These are phyloP conservation scores for Pseudocercospora eumusae DNA, from an alignment of 2,329 filamentous ascomycete species.

Conservation along the genomic window DNA sequence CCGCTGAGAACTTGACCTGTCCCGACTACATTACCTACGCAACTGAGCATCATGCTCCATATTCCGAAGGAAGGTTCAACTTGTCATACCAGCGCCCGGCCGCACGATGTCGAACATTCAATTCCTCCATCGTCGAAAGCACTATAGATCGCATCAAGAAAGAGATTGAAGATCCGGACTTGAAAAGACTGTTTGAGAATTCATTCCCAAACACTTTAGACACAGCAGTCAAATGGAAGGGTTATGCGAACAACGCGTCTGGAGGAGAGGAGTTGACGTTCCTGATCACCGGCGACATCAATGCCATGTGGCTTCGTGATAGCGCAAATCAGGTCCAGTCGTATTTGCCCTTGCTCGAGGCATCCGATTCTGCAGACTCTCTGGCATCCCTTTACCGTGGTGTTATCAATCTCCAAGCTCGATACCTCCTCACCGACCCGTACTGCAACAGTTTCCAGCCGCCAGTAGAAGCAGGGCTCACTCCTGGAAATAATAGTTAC, in stretches of 20 bases:
- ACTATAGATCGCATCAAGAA: slow-evolving; percentile 37
- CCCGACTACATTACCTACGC: slow-evolving; percentile 50
- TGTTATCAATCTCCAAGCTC: slow-evolving; percentile 69
- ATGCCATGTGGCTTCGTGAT: slow-evolving; percentile 58
- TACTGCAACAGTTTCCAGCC: slow-evolving; percentile 58
- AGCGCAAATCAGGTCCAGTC: slow-evolving; percentile 71
- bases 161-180: slow-evolving; percentile 56
- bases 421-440: slow-evolving; percentile 64
- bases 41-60: slow-evolving; percentile 45
- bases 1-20: slow-evolving; percentile 25
- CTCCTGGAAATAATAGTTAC: slow-evolving; percentile 43
- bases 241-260: slow-evolving; percentile 47
- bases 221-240: slow-evolving; percentile 70
- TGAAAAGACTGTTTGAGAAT: slow-evolving; percentile 71
- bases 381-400: slow-evolving; percentile 69
- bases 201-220: slow-evolving; percentile 74
- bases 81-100: slow-evolving; percentile 50
- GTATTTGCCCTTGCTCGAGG: slow-evolving; percentile 62
- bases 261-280: slow-evolving; percentile 65
- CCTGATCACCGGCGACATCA: slow-evolving; percentile 61
- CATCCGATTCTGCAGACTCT: slow-evolving; percentile 57
- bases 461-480: slow-evolving; percentile 50
- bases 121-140: slow-evolving; percentile 47
- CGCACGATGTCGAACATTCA: slow-evolving; percentile 51
- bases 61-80: slow-evolving; percentile 48